Percentiles rank a stretch among this genome's conserved stretches.
Evolutionary conservation across 2,329 filamentous ascomycete species (phyloP).

Genomic region (Ophiocordyceps sinensis): DNA sequence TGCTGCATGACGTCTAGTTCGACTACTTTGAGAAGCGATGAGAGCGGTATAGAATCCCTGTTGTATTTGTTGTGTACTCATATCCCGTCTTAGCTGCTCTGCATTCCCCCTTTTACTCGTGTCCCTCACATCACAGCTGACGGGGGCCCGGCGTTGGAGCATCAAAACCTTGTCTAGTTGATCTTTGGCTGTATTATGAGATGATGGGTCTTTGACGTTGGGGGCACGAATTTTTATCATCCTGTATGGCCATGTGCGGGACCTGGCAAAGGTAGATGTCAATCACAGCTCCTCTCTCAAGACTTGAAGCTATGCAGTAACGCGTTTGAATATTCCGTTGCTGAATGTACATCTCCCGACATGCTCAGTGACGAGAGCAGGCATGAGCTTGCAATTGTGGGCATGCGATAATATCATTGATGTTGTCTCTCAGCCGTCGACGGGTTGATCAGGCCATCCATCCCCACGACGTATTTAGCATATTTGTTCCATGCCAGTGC

Average conservation of each 20-base stretch:
- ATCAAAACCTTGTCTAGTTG: slow-evolving; percentile 31
- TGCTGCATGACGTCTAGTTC: slow-evolving; percentile 10
- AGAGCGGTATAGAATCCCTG: slow-evolving; percentile 18
- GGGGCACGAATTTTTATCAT: slow-evolving; percentile 19
- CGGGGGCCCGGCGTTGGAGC: slow-evolving; percentile 34
- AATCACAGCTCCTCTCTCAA: slow-evolving; percentile 46
- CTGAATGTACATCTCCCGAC: no score
- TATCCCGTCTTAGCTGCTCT: slow-evolving; percentile 25
- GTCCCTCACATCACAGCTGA: slow-evolving; percentile 31
- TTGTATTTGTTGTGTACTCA: slow-evolving; percentile 37
- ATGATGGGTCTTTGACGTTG: slow-evolving; percentile 18
- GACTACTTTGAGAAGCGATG: slow-evolving; percentile 17
- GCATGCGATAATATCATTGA: no score
- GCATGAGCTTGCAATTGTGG: no score
- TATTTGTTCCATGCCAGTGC: slow-evolving; percentile 6
- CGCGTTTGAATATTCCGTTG: not conserved
- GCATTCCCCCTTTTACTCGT: slow-evolving; percentile 24
- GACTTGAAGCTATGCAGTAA: not conserved
- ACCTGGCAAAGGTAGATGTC: slow-evolving; percentile 29
- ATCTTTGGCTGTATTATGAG: slow-evolving; percentile 27
- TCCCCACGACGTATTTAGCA: slow-evolving; percentile 7
- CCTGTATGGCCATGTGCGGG: slow-evolving; percentile 17
- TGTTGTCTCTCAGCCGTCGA: not conserved
- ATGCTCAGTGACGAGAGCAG: no score
- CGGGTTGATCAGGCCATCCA: slow-evolving; percentile 6